Conservation (phyloP, 306 rosid genomes). For the Cucumis hystrix region DNA sequence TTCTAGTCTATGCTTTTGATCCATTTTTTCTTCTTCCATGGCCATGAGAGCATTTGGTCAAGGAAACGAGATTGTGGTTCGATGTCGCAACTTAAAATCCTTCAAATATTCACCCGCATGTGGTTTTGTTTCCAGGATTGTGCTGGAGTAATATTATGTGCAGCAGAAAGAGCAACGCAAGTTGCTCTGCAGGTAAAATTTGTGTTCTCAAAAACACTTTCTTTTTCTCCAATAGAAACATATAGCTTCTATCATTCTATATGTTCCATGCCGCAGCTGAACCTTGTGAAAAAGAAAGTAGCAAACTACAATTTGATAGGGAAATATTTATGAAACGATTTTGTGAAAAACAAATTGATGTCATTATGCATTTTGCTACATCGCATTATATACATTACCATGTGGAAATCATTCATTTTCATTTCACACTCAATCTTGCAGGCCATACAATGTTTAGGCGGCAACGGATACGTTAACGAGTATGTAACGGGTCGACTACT, state of each 20-base stretch:
- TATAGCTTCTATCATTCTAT: background rate
- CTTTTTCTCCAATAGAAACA: background rate
- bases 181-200: conserved; percentile 44
- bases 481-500: conserved; percentile 77
- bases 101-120: background rate
- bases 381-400: background rate
- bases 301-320: background rate
- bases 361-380: too few species aligned
- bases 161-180: conserved; percentile 94
- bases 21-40: background rate
- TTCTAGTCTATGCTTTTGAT: background rate
- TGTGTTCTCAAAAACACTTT: background rate
- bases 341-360: background rate
- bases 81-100: background rate
- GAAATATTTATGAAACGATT: background rate
- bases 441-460: conserved; percentile 91
- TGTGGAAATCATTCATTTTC: background rate
- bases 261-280: background rate
- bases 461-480: conserved; percentile 93
- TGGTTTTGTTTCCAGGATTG: conserved; percentile 64
- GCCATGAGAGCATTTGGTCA: background rate
- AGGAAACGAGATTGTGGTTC: background rate
- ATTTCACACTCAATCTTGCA: conserved; percentile 19
- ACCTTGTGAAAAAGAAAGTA: background rate
- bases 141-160: conserved; percentile 79